phyloP scores from a whole-genome alignment of 768 basidiomycete genomes.

The Ramaria rubella region DNA sequence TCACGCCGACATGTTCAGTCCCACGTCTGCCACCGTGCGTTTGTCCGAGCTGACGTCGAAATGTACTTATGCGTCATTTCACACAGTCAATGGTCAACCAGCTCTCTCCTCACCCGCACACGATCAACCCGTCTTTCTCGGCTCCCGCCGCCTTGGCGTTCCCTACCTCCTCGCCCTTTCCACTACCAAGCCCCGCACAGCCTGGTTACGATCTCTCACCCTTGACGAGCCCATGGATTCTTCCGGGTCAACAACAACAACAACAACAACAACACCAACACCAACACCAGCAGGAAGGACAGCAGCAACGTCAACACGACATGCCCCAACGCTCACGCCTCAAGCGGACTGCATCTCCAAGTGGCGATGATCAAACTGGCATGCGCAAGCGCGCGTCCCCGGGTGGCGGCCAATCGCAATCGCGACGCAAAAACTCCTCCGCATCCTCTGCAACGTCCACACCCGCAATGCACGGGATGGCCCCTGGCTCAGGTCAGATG shows the following conservation, averaged over 20 bases:
- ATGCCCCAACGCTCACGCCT: conserved; percentile 15
- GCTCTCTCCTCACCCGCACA: not conserved
- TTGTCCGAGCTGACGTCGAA: conserved; percentile 6
- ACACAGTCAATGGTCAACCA: conserved; percentile 19
- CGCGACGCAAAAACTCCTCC: conserved; percentile 35
- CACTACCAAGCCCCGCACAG: conserved; percentile 42
- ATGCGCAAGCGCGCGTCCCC: conserved; percentile 7
- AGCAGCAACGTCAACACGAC: conserved; percentile 7
- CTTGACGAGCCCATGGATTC: conserved; percentile 76
- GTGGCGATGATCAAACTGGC: conserved; percentile 40
- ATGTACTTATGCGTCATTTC: conserved; percentile 27
- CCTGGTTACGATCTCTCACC: conserved; percentile 73
- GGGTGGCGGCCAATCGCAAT: conserved; percentile 28
- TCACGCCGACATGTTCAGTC: conserved; percentile 25
- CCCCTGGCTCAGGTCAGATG: conserved; percentile 14
- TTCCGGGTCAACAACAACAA: conserved; percentile 27
- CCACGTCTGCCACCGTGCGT: conserved; percentile 18
- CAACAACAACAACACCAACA: conserved; percentile 17
- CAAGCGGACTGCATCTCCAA: conserved; percentile 55
- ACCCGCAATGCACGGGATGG: conserved; percentile 29
- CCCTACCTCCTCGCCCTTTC: conserved; percentile 33
- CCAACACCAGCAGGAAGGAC: conserved; percentile 8
- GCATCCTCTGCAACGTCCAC: conserved; percentile 10
- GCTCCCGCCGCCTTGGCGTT: conserved; percentile 75
- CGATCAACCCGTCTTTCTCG: conserved; percentile 31